Evolutionary conservation across 108 stramenopile genomes (phyloP).

Genomic region (Discostella stelligeroides): DNA sequence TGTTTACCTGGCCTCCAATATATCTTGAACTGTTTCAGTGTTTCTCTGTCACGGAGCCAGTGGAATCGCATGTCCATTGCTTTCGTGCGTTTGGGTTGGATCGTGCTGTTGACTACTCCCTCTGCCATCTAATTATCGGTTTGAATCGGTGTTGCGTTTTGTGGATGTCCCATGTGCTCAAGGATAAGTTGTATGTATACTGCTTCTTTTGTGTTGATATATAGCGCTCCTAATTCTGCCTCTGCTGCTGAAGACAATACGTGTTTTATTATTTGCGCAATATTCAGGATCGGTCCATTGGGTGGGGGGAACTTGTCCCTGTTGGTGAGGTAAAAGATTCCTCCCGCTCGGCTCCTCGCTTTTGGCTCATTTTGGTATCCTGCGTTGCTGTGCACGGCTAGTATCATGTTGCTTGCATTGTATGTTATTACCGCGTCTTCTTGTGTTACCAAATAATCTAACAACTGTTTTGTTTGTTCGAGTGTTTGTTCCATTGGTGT

Average conservation of each 20-base stretch:
- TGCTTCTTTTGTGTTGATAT: conserved; percentile 37
- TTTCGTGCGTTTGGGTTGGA: neutral
- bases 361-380: conserved; percentile 39
- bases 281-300: conserved; percentile 23
- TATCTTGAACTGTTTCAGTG: neutral
- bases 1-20: neutral
- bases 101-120: conserved; percentile 26
- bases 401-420: conserved; percentile 42
- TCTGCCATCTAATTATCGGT: conserved; percentile 46
- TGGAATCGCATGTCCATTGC: conserved; percentile 20
- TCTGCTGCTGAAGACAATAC: conserved; percentile 41
- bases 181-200: conserved; percentile 14
- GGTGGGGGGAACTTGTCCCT: neutral
- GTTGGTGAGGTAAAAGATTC: conserved; percentile 24
- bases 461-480: conserved; percentile 18
- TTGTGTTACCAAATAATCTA: conserved; percentile 50
- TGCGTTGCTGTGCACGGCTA: conserved; percentile 36
- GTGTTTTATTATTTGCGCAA: neutral
- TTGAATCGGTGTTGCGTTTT: neutral
- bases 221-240: conserved; percentile 47
- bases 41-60: neutral
- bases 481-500: conserved; percentile 15
- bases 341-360: conserved; percentile 47
- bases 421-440: conserved; percentile 44
- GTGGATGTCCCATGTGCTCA: conserved; percentile 7